Percentiles rank a stretch among this genome's conserved stretches.
Evolutionary conservation across 345 rosid species (phyloP).

Genomic region (Isatis tinctoria): DNA sequence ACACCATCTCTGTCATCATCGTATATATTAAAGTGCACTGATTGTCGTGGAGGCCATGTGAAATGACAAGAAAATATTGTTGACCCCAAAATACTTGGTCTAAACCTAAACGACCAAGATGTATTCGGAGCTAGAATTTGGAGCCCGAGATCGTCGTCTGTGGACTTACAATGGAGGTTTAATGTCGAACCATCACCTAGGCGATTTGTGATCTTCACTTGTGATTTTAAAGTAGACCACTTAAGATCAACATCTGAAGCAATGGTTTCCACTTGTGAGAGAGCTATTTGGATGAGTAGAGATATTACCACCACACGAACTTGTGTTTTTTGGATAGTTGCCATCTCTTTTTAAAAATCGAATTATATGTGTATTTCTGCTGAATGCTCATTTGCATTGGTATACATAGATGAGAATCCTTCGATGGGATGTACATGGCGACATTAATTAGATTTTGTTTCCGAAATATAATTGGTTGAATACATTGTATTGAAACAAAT

Average conservation of each 20-base stretch:
- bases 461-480: neutral
- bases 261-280: neutral
- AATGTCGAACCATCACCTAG: constrained; percentile 19
- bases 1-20: constrained; percentile 17
- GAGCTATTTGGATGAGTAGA: constrained; percentile 9
- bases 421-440: neutral
- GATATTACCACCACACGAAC: neutral
- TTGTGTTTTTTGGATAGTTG: constrained; percentile 8
- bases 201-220: constrained; percentile 23
- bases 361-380: neutral
- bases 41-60: constrained; percentile 10
- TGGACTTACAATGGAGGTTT: constrained; percentile 16
- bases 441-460: neutral
- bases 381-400: neutral
- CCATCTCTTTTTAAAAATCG: neutral
- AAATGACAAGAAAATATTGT: constrained; percentile 18
- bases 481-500: neutral
- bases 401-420: neutral
- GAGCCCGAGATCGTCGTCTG: constrained; percentile 19
- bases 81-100: constrained; percentile 10
- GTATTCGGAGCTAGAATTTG: neutral
- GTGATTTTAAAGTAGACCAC: neutral
- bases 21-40: constrained; percentile 16
- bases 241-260: neutral
- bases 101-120: constrained; percentile 10